Evolutionary conservation across 2,329 filamentous ascomycete genomes (phyloP).

Genomic region (Exophiala xenobiotica): DNA sequence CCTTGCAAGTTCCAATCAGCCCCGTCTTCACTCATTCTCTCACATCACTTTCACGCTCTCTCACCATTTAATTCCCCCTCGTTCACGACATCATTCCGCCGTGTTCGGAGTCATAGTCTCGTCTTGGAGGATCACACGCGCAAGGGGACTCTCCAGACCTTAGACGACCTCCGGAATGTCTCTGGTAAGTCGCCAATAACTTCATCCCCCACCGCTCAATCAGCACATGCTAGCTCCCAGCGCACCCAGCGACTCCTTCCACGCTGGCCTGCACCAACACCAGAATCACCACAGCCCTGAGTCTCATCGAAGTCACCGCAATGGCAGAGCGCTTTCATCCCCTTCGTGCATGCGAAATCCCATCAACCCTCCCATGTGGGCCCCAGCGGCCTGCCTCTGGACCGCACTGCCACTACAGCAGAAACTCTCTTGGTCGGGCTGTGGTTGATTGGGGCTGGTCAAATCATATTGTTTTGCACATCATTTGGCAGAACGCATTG

Average conservation of each 20-base stretch:
- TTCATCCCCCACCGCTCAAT: constrained; percentile 19
- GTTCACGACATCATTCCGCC: constrained; percentile 3
- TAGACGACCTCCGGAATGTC: constrained; percentile 16
- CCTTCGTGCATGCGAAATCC: constrained; percentile 2
- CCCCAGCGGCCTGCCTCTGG: constrained; percentile 6
- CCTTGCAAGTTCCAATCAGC: background rate
- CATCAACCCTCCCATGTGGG: background rate
- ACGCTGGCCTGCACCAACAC: constrained; percentile 3
- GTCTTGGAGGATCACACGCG: constrained; percentile 9
- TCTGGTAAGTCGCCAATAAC: constrained; percentile 20
- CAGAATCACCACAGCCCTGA: background rate
- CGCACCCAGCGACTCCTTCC: constrained; percentile 6
- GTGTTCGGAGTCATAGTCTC: constrained; percentile 9
- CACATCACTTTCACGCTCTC: background rate
- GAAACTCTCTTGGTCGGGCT: background rate
- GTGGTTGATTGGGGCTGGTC: background rate
- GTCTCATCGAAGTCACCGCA: constrained; percentile 1
- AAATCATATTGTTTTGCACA: background rate
- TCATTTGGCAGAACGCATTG: background rate
- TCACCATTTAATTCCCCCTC: constrained; percentile 2
- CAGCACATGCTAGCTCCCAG: constrained; percentile 27
- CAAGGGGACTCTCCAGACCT: constrained; percentile 4
- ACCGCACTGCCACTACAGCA: constrained; percentile 2
- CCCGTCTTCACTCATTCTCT: background rate
- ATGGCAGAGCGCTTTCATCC: background rate